phyloP scores from a whole-genome alignment of 148 eudicot species.

The Camellia sinensis region DNA sequence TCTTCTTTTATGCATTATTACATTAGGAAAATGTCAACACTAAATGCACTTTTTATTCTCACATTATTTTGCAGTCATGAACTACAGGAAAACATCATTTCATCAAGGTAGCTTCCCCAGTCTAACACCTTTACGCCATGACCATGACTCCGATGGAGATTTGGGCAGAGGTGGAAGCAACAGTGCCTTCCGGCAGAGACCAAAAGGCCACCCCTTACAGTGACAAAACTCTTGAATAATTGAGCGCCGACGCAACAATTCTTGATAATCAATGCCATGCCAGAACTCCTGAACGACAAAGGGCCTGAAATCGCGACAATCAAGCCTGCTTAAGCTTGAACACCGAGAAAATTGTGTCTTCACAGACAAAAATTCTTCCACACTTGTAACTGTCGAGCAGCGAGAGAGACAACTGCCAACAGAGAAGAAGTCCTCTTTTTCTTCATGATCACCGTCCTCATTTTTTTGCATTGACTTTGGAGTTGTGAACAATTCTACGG shows the following conservation, averaged over 20 bases:
- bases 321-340: slow-evolving; percentile 45
- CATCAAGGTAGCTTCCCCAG: slow-evolving; percentile 15
- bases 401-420: slow-evolving; percentile 54
- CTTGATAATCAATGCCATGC: slow-evolving; percentile 27
- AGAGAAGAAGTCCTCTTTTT: slow-evolving; percentile 54
- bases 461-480: slow-evolving; percentile 13
- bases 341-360: slow-evolving; percentile 46
- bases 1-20: background rate
- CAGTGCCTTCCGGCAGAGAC: slow-evolving; percentile 65
- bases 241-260: slow-evolving; percentile 30
- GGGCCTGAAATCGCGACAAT: slow-evolving; percentile 22
- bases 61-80: too few relatives aligned
- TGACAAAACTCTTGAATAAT: slow-evolving; percentile 57
- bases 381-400: slow-evolving; percentile 39
- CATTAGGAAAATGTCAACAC: too few relatives aligned
- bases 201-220: slow-evolving; percentile 95
- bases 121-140: slow-evolving; percentile 55
- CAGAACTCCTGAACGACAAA: background rate
- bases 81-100: background rate
- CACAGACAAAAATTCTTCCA: slow-evolving; percentile 57
- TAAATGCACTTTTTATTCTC: background rate
- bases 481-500: slow-evolving; percentile 32
- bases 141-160: slow-evolving; percentile 89
- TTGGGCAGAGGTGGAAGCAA: slow-evolving; percentile 90
- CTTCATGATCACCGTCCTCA: slow-evolving; percentile 27